Conservation (phyloP, 768 basidiomycete species). For the Xerocomus potaroensis region DNA sequence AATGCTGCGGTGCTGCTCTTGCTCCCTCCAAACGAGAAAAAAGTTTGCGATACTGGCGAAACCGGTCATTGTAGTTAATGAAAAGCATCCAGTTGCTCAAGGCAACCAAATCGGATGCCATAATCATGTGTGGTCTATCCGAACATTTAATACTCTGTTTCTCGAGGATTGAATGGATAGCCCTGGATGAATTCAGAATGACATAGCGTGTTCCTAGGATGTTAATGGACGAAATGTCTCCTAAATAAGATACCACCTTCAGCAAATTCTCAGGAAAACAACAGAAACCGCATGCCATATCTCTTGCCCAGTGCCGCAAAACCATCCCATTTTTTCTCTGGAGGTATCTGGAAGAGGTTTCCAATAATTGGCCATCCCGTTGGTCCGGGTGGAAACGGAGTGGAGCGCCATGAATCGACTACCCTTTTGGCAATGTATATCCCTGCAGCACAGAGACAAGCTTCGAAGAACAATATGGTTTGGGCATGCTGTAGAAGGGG, state of each 20-base stretch:
- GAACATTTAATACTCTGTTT: constrained; percentile 54
- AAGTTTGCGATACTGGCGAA: constrained; percentile 14
- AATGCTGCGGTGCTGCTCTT: constrained; percentile 6
- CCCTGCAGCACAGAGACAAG: constrained; percentile 16
- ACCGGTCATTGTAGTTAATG: constrained; percentile 2
- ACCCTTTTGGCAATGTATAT: constrained; percentile 7
- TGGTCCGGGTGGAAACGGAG: constrained; percentile 20
- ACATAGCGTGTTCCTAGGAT: constrained; percentile 46
- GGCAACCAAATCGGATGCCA: constrained; percentile 22
- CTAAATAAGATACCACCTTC: constrained; percentile 14
- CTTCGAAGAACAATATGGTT: neutral
- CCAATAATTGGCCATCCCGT: constrained; percentile 42
- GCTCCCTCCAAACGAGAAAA: constrained; percentile 9
- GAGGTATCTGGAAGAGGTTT: constrained; percentile 51
- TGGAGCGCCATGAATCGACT: neutral
- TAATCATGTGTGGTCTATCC: constrained; percentile 13
- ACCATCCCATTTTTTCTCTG: constrained; percentile 46
- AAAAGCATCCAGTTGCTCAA: constrained; percentile 5
- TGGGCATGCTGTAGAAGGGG: too few species aligned
- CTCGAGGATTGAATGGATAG: constrained; percentile 46
- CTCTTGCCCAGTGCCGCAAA: constrained; percentile 50
- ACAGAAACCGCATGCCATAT: constrained; percentile 38
- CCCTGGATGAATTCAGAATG: constrained; percentile 45
- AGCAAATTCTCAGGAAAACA: neutral
- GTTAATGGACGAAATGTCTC: constrained; percentile 14